Base-by-base conservation (phyloP, 2,329 filamentous ascomycete genomes). In the Anisogramma anomala region DNA sequence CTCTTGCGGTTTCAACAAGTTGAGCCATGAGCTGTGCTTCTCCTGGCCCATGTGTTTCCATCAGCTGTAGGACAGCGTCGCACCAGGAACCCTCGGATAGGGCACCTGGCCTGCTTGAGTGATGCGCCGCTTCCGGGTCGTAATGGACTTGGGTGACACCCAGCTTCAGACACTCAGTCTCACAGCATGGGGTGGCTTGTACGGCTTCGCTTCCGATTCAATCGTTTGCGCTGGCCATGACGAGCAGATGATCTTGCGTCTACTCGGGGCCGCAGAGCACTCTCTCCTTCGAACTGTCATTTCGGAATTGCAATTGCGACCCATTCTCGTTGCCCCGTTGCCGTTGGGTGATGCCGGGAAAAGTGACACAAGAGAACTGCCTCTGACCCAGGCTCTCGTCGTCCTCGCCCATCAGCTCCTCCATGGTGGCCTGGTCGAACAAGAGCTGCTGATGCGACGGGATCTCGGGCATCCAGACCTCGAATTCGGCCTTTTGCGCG, bases 311-410 rank as follows among this genome's bases (percentile, higher is more conserved):
- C 50, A 72, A 58, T 47, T 77, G 70, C 28, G 70, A 68, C 18
- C 78, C 79, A 47, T 69, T 72, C 59, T 80, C 77, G 55, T 82
- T 76, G 5, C 78, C 78, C 17, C 66, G 61, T 60, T 83, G 83
- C 17, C 66, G 61, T 60, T 83, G 83, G 42, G 77, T 63, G 17
- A 83, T 66, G 6, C 72, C 73, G 1, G 79, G 79, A 42, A 80
- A 82, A 2, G 72, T 73, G 17, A 79, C 71, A 55, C 77, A 82
- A 42, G 62, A 64, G 26, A 83, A 69, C 39, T 76, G 68, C 38
- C 74, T 62, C 33, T 62, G 62, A 13, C 60, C 55, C 17, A 77
- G 61, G 8, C 58, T 64, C 14, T 75, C 71, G 46, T 79, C 76
- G 44, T 76, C 72, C 50, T 75, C 72, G 13, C 74, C 75, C 26